These are phyloP conservation scores for Ogataea thermomethanolica DNA, from an alignment of 805 yeast species.

Conservation along the genomic window DNA sequence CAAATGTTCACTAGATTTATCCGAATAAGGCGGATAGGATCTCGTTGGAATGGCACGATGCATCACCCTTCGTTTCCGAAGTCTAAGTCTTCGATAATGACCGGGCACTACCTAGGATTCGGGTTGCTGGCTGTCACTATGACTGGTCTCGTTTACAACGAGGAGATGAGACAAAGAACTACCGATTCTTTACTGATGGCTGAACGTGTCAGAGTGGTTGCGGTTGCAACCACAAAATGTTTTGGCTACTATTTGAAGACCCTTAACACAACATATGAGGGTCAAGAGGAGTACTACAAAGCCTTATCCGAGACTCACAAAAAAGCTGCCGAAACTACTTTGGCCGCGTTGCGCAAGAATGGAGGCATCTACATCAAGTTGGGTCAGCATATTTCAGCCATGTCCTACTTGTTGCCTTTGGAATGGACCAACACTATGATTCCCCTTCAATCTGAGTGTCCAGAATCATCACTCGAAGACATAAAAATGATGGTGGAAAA, in stretches of 20 bases:
- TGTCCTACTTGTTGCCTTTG: conserved; percentile 83
- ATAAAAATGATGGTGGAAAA: conserved; percentile 59
- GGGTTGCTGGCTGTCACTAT: conserved; percentile 13
- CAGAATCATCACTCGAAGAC: conserved; percentile 68
- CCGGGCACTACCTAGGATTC: conserved; percentile 23
- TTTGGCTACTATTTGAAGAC: conserved; percentile 63
- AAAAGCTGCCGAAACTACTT: conserved; percentile 73
- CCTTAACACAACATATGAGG: conserved; percentile 40
- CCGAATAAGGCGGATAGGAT: background rate
- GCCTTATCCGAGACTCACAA: conserved; percentile 68
- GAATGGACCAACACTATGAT: conserved; percentile 97
- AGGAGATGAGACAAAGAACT: conserved; percentile 32
- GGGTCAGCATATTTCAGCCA: conserved; percentile 91
- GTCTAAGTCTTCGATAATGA: conserved; percentile 1
- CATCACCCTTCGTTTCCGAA: background rate
- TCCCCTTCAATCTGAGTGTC: conserved; percentile 89
- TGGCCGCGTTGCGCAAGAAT: conserved; percentile 73
- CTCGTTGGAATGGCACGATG: background rate
- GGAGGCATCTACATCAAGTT: conserved; percentile 93
- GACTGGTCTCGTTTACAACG: conserved; percentile 28
- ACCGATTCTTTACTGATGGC: conserved; percentile 36
- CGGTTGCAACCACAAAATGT: conserved; percentile 69
- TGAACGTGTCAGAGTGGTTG: conserved; percentile 59
- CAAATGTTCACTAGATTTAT: background rate
- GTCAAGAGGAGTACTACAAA: conserved; percentile 42